Evolutionary conservation across 148 eudicot genomes (phyloP), one percentile per base, ranked within the genome.

Genomic region (Spergularia bocconei): DNA sequence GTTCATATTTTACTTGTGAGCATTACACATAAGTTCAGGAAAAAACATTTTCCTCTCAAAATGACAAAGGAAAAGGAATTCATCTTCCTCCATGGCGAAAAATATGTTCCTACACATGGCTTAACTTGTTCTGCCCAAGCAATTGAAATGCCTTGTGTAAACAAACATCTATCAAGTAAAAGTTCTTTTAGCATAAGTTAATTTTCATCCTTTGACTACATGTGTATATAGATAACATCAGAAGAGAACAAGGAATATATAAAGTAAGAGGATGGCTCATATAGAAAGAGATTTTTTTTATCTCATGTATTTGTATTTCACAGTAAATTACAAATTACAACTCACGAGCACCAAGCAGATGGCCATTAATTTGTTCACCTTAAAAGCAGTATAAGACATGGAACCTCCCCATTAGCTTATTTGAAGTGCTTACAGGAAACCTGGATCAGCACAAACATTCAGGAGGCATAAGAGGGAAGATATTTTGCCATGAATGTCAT

Each of bases 271-370:
- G 11, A 60, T 12, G 14, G 38, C 38, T 62, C 44, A 25, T 13
- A 62, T 4, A 7, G 41, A 29, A 62, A 62, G 44, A 62, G 1
- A 33, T 33, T 29, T 62, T 62, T 62, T 65, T 15, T 63, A 16
- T 65, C 15, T 65, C 51, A 36, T 36, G 8, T 29, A 29, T 29
- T 29, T 3, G 70, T 50, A 47, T 44, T 5, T 11, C 36, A 67
- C 70, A 67, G 19, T 64, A 38, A 65, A 16, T 47, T 67, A 67
- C 70, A 67, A 11, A 16, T 47, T 67, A 67, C 70, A 67, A 11
- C 3, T 65, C 23, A 65, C 51, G 69, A 39, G 14, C 8, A 5
- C 20, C 55, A 48, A n/a, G 36, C 17, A 67, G 54, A 67, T 67
- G 13, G 48, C 55, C 21, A 67, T n/a, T 67, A 67, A 50, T 20